Conservation (phyloP, 768 basidiomycete species). For the Calvatia gigantea region DNA sequence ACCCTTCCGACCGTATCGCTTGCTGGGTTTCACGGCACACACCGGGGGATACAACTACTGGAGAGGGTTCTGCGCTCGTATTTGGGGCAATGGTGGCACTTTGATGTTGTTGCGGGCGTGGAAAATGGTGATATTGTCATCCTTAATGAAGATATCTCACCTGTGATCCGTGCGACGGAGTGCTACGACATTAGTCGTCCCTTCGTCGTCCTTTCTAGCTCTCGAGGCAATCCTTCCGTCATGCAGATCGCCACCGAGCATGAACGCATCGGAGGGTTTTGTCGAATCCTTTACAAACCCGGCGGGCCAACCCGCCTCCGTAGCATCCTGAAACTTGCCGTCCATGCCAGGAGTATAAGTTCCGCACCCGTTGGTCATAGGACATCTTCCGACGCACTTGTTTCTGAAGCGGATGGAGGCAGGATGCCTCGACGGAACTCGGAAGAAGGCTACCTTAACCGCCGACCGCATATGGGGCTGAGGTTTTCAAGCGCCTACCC, state of each 20-base stretch:
- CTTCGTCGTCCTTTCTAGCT: constrained; percentile 72
- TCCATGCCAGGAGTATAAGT: constrained; percentile 53
- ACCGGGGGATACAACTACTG: constrained; percentile 69
- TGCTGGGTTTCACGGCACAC: constrained; percentile 63
- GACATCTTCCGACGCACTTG: not conserved
- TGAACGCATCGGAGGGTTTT: constrained; percentile 81
- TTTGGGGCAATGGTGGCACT: constrained; percentile 74
- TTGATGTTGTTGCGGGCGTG: constrained; percentile 39
- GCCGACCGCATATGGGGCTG: constrained; percentile 51
- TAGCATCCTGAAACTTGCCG: constrained; percentile 57
- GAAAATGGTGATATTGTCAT: constrained; percentile 71
- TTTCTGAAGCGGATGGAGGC: not conserved
- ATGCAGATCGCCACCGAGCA: constrained; percentile 66
- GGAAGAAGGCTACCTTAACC: constrained; percentile 34
- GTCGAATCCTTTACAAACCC: constrained; percentile 87
- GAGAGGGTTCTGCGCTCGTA: constrained; percentile 60
- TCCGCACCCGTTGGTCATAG: not conserved
- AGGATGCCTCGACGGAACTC: constrained; percentile 33
- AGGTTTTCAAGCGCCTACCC: constrained; percentile 45
- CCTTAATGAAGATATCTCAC: constrained; percentile 71
- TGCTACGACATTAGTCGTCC: constrained; percentile 55
- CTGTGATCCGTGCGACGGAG: constrained; percentile 54
- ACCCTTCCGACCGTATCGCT: constrained; percentile 57
- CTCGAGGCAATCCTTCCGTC: constrained; percentile 60
- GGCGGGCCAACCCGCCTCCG: constrained; percentile 77